Percentiles rank a stretch among this genome's conserved stretches.
Evolutionary conservation across 1,284 basidiomycete genomes (phyloP).

Genomic region (Heterobasidion irregulare): DNA sequence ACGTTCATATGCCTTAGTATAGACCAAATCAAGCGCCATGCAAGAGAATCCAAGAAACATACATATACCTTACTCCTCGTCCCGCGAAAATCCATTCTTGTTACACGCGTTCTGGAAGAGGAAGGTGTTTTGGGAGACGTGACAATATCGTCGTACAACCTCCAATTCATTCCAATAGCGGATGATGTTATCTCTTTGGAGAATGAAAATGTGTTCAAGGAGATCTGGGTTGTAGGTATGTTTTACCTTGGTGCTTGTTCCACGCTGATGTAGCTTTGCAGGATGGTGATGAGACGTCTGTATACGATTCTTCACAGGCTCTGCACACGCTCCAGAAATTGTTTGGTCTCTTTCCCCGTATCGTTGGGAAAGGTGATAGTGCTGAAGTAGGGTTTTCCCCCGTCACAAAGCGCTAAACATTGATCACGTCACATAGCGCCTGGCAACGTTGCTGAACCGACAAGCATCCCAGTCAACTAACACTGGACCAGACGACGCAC

Average conservation of each 20-base stretch:
- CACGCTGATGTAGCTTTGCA: constrained; percentile 21
- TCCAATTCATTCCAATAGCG: constrained; percentile 91
- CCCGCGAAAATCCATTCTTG: constrained; percentile 82
- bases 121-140: constrained; percentile 90
- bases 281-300: constrained; percentile 90
- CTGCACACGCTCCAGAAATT: constrained; percentile 80
- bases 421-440: constrained; percentile 41
- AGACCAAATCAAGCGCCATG: constrained; percentile 86
- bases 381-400: constrained; percentile 59
- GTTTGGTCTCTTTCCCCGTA: constrained; percentile 87
- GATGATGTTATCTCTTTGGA: constrained; percentile 89
- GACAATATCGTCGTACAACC: constrained; percentile 77
- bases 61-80: constrained; percentile 88
- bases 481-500: constrained; percentile 28
- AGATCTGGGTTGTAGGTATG: constrained; percentile 73
- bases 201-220: constrained; percentile 74
- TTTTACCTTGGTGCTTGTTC: not conserved
- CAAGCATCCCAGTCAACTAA: constrained; percentile 37
- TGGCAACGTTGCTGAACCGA: constrained; percentile 66
- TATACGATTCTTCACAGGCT: constrained; percentile 87
- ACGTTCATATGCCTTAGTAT: constrained; percentile 8
- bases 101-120: constrained; percentile 78
- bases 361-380: constrained; percentile 90
- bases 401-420: not conserved
- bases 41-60: constrained; percentile 61